Base-by-base conservation (phyloP, 176 grass and related monocot species). In the Zizania latifolia region DNA sequence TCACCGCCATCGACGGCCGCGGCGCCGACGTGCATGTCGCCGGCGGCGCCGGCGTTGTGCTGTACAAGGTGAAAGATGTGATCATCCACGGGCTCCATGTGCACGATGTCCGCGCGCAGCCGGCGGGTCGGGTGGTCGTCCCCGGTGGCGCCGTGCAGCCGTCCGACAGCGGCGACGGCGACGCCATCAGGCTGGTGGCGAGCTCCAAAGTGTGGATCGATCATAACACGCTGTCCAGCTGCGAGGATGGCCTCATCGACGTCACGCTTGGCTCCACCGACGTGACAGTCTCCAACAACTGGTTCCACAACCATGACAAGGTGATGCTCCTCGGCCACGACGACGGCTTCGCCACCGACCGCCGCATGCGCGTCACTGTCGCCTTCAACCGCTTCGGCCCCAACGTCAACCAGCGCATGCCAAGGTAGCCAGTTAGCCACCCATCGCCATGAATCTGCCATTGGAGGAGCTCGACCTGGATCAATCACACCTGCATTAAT, bases 221-320 rank as follows among this genome's bases (percentile, higher is more conserved):
- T 44, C 90, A 93, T 90, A 97, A 97, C 83, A 89, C 81, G 28
- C 78, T 91, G 21, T 87, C 83, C 32, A 75, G 40, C 15, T 77
- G 80, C 85, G 57, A 87, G 70, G 94, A 97, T 19, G 94, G 90
- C 27, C 86, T 93, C 41, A 1, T 97, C 1, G 94, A 97, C 50
- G 88, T 87, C 11, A 91, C 94, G 7, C 74, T 82, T 2, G 91
- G 94, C 1, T 93, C 86, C 30, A 93, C 91, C 8, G 71, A 72
- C 26, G 71, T 97, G 40, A 97, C 94, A 75, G 17, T 97, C 65
- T 93, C 88, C 61, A 97, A 97, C 66, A 97, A 93, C 78, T 92
- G 94, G 94, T 97, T 97, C 81, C 70, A 63, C 10, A 21, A 92
- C 61, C 94, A 97, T 22, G 91, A 93, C 88, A 97, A 93, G 84